Base-by-base conservation (phyloP, 1,284 basidiomycete species). In the Melampsora larici-populina region DNA sequence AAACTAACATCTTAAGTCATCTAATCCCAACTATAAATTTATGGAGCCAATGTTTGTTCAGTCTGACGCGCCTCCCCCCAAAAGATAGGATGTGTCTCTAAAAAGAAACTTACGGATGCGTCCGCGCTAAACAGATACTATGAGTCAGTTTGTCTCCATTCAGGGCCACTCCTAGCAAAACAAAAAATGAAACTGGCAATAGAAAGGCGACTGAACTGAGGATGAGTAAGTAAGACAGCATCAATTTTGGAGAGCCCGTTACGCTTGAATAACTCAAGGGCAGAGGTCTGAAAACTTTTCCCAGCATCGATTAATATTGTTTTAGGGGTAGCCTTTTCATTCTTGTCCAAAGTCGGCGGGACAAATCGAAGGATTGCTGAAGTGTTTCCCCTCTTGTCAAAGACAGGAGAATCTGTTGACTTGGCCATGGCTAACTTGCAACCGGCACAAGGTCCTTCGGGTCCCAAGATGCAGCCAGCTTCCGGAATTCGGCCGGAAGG, bases 191-290 rank as follows among this genome's bases (percentile, higher is more conserved):
- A 36, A 36, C 36, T 36, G 36, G 36, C 4, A 36, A 36, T 36
- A 36, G 40, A 21, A 83, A 87, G 67, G 80, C 90, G 90, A 90
- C 83, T 91, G 90, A 79, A 90, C 90, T 91, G 90, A 13, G 89
- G 88, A 84, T 93, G 91, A 0, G 91, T 92, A 62, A 93, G 87
- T 29, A 93, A 85, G 15, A 93, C 86, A 43, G 90, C 91, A 82
- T 92, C 91, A 79, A 93, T 92, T 80, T 86, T 86, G 78, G 91
- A 86, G 71, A 93, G 84, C 17, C 88, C 87, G 81, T 90, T 89
- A 81, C 89, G 89, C 13, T 91, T 91, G 84, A 92, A 92, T 89
- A 89, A 91, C 82, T 93, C 90, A 62, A 90, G 79, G 2, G 91
- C 90, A 65, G 90, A 88, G 18, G 89, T 87, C 81, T 89, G 88